Base-by-base conservation (phyloP, 148 eudicot species). In the Rhododendron vialii region DNA sequence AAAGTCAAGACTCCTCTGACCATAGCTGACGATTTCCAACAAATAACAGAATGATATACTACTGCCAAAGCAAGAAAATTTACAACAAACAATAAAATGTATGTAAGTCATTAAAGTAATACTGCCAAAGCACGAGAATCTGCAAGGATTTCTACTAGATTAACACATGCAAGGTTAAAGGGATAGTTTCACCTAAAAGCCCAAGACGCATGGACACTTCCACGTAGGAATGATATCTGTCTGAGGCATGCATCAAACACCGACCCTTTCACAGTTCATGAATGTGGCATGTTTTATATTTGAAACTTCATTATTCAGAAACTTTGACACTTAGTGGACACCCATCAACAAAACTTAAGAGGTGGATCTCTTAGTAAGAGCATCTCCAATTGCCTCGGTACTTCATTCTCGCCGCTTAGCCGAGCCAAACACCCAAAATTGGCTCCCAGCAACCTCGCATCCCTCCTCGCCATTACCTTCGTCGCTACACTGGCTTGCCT, bases 41-140 rank as follows among this genome's bases (percentile, higher is more conserved):
- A 67, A 67, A 26, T 22, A 38, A 43, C 26, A 77, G n/a, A 74
- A 71, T 71, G 41, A 71, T 30, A 41, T 13, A 33, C 38, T 1
- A 30, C 38, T 14, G 76, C 76, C 47, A 75, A 35, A 75, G 79
- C 48, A 2, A 57, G 59, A 12, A 36, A 43, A 57, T 82, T 82
- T 14, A 67, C 53, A 61, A 38, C 50, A 82, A 63, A 67, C 67
- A 13, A 83, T 13, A 17, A 83, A 45, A 83, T 45, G 10, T 24
- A 33, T 2, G n/a, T 1, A 5, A 61, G 30, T 38, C 24, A 24
- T 33, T 12, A 61, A 12, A 63, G 85, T 51, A 67, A 83, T 43
- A 67, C 77, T 65, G 55, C 77, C 24, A 65, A 65, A 83, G 84
- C 84, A 82, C 41, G 5, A 65, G 67, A 65, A 65, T 65, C 43